These are phyloP conservation scores for Diutina catenulata DNA, from an alignment of 1,139 yeast genomes.

Conservation along the genomic window DNA sequence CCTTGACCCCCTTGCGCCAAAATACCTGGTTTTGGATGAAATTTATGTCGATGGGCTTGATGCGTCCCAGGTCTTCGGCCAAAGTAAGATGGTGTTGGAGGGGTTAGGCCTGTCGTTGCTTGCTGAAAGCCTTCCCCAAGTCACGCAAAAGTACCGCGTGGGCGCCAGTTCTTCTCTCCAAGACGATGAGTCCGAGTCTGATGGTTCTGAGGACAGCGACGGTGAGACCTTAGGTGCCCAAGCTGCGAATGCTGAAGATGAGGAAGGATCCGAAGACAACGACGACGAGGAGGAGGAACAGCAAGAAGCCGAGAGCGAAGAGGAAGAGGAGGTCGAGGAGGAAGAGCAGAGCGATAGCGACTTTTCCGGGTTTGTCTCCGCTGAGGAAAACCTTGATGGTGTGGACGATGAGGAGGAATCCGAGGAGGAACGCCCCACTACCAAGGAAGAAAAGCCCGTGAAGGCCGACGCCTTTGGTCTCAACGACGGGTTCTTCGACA, in stretches of 20 bases:
- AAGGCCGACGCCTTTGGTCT: conserved; percentile 49
- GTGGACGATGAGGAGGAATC: conserved; percentile 13
- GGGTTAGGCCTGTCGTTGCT: conserved; percentile 50
- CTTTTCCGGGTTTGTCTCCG: too few species aligned
- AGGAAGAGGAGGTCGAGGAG: conserved; percentile 9
- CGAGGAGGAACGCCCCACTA: conserved; percentile 10
- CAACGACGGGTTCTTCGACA: conserved; percentile 76
- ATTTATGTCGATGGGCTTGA: conserved; percentile 79
- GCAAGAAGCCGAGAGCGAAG: conserved; percentile 14
- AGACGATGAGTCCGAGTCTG: conserved; percentile 19
- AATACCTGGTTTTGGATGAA: conserved; percentile 67
- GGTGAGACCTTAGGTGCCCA: conserved; percentile 9
- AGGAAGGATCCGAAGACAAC: conserved; percentile 9
- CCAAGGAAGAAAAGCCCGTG: neutral
- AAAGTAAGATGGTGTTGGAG: conserved; percentile 72
- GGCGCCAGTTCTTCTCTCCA: neutral
- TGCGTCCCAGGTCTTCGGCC: conserved; percentile 90
- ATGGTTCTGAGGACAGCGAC: conserved; percentile 11
- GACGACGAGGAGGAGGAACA: conserved; percentile 10
- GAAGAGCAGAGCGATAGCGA: too few species aligned
- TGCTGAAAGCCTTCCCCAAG: conserved; percentile 29
- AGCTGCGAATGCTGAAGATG: conserved; percentile 12
- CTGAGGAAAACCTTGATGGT: conserved; percentile 8
- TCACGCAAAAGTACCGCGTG: conserved; percentile 7
- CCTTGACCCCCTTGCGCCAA: conserved; percentile 54